Evolutionary conservation across 495 filamentous ascomycete genomes (phyloP).

Genomic region (Pyrenula aspistea): DNA sequence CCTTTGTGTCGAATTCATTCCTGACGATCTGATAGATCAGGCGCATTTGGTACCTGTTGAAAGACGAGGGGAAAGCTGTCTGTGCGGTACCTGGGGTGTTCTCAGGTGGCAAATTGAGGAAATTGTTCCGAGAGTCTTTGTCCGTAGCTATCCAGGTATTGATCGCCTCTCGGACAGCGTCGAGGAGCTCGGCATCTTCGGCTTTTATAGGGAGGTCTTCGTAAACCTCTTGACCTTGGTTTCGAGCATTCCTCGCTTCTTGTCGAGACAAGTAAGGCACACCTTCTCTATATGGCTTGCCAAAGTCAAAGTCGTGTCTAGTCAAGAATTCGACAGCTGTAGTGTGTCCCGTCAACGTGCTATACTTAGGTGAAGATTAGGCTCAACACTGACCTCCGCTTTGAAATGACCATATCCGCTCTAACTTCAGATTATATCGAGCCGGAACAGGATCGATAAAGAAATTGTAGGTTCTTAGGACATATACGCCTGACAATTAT

Average conservation of each 20-base stretch:
- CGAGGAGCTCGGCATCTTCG: slow-evolving; percentile 30
- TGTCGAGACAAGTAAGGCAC: slow-evolving; percentile 57
- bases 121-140: slow-evolving; percentile 3
- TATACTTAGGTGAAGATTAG: background rate
- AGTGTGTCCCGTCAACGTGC: slow-evolving; percentile 2
- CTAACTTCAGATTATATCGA: slow-evolving; percentile 32
- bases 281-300: slow-evolving; percentile 41
- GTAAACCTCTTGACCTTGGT: slow-evolving; percentile 32
- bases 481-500: slow-evolving; percentile 47
- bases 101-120: slow-evolving; percentile 21
- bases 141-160: slow-evolving; percentile 5
- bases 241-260: slow-evolving; percentile 33
- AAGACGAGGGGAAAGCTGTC: slow-evolving; percentile 6
- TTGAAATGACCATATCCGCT: slow-evolving; percentile 41
- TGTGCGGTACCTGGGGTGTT: background rate
- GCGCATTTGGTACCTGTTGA: slow-evolving; percentile 44
- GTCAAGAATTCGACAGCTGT: slow-evolving; percentile 52
- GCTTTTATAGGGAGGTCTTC: slow-evolving; percentile 33
- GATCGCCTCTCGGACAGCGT: slow-evolving; percentile 9
- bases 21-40: slow-evolving; percentile 59
- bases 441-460: slow-evolving; percentile 39
- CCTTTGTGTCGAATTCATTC: slow-evolving; percentile 41
- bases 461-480: slow-evolving; percentile 58
- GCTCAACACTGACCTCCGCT: slow-evolving; percentile 27
- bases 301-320: slow-evolving; percentile 50